Evolutionary conservation across 1,284 basidiomycete species (phyloP).

Genomic region (Austroboletus niveus): DNA sequence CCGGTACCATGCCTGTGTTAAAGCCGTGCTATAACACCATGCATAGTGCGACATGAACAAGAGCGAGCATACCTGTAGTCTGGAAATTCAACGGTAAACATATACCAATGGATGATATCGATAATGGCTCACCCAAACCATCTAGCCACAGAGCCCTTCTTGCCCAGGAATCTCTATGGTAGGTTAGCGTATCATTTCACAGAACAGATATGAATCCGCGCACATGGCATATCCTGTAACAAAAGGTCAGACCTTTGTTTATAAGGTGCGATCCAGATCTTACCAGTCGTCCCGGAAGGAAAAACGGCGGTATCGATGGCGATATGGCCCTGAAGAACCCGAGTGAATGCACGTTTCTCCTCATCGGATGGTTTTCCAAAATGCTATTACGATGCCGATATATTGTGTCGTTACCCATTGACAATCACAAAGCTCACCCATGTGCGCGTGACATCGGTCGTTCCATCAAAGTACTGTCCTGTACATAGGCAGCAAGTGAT

Average conservation of each 20-base stretch:
- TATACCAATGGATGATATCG: background rate
- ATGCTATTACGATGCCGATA: slow-evolving; percentile 51
- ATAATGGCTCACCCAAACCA: slow-evolving; percentile 64
- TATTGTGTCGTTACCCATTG: background rate
- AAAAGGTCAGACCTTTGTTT: background rate
- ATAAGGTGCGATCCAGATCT: slow-evolving; percentile 5
- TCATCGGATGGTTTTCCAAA: slow-evolving; percentile 84
- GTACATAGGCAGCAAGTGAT: background rate
- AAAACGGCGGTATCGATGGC: slow-evolving; percentile 86
- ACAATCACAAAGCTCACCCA: slow-evolving; percentile 50
- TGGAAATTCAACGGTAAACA: slow-evolving; percentile 16
- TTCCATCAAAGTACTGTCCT: slow-evolving; percentile 92
- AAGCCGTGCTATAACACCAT: background rate
- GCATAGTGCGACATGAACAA: background rate
- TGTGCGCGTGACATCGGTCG: slow-evolving; percentile 92
- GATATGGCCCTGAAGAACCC: slow-evolving; percentile 96
- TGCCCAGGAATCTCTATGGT: slow-evolving; percentile 77
- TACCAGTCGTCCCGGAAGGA: slow-evolving; percentile 85
- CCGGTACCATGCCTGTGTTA: slow-evolving; percentile 79
- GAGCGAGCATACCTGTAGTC: slow-evolving; percentile 41
- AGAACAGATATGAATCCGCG: background rate
- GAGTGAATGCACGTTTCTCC: slow-evolving; percentile 87
- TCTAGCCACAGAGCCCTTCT: slow-evolving; percentile 88
- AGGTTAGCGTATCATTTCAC: slow-evolving; percentile 9
- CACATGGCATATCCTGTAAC: slow-evolving; percentile 59